Percentiles rank a stretch among this genome's conserved stretches.
Evolutionary conservation across 2,329 filamentous ascomycete species (phyloP).

Genomic region (Pleomassaria siparia): DNA sequence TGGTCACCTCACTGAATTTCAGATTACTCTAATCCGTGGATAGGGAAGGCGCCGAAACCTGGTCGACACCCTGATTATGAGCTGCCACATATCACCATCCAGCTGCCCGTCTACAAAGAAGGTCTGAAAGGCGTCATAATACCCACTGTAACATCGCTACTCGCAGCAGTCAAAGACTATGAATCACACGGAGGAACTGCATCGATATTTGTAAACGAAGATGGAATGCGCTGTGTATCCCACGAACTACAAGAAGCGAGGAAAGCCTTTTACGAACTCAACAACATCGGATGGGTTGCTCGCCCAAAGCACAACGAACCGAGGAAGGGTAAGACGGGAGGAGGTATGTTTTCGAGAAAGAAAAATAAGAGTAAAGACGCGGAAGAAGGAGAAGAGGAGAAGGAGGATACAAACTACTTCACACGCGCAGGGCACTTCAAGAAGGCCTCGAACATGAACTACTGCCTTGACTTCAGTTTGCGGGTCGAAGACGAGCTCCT

Average conservation of each 20-base stretch:
- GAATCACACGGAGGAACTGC: constrained; percentile 60
- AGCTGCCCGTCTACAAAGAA: constrained; percentile 86
- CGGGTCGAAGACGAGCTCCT: constrained; percentile 63
- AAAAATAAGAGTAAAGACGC: constrained; percentile 13
- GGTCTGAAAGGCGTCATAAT: constrained; percentile 71
- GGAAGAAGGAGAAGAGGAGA: constrained; percentile 9
- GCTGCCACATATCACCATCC: constrained; percentile 71
- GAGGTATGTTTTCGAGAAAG: constrained; percentile 29
- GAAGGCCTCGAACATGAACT: constrained; percentile 71
- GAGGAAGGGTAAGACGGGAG: constrained; percentile 40
- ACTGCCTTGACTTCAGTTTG: constrained; percentile 62
- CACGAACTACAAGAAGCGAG: constrained; percentile 46
- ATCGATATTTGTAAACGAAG: constrained; percentile 67
- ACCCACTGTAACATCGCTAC: constrained; percentile 75
- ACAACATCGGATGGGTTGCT: constrained; percentile 51
- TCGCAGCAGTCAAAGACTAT: constrained; percentile 59
- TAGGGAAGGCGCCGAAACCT: constrained; percentile 21
- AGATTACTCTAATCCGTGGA: background rate
- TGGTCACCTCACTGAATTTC: background rate
- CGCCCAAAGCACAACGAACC: constrained; percentile 45
- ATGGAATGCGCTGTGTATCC: constrained; percentile 63
- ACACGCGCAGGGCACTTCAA: constrained; percentile 32
- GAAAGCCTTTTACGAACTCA: constrained; percentile 51
- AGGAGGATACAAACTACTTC: constrained; percentile 51
- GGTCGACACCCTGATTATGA: constrained; percentile 23